These are phyloP conservation scores for Pythium angustatum DNA, from an alignment of 352 stramenopile species.

Conservation along the genomic window DNA sequence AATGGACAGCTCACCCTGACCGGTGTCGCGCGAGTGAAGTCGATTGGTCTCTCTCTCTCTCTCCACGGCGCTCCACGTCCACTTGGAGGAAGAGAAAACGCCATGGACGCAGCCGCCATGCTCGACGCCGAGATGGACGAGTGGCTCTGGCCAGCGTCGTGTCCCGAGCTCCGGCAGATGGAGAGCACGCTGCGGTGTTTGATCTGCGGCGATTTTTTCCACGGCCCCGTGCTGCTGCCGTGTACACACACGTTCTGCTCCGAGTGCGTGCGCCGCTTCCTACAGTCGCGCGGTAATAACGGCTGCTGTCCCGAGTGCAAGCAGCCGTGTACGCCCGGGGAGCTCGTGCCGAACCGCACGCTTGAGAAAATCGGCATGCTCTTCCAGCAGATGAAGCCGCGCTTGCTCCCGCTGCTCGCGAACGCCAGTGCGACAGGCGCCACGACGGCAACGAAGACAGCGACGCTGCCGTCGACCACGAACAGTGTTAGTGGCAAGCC, in stretches of 20 bases:
- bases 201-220: slow-evolving; percentile 86
- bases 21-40: slow-evolving; percentile 4
- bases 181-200: slow-evolving; percentile 75
- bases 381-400: slow-evolving; percentile 73
- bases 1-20: slow-evolving; percentile 23
- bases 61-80: not conserved
- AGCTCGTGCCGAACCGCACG: slow-evolving; percentile 72
- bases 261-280: slow-evolving; percentile 77
- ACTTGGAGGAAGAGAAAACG: not conserved
- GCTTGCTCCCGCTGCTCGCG: slow-evolving; percentile 47
- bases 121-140: slow-evolving; percentile 51
- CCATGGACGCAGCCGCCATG: slow-evolving; percentile 13
- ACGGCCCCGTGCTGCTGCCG: slow-evolving; percentile 73
- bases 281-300: slow-evolving; percentile 68
- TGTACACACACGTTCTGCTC: slow-evolving; percentile 87
- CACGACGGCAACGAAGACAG: slow-evolving; percentile 20
- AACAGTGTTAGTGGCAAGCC: no score
- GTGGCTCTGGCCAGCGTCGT: slow-evolving; percentile 74
- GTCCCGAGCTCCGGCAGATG: slow-evolving; percentile 62
- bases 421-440: slow-evolving; percentile 11
- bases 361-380: slow-evolving; percentile 71
- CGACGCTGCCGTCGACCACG: no score
- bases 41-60: not conserved
- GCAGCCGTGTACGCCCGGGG: slow-evolving; percentile 50
- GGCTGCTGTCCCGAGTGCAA: slow-evolving; percentile 84